Conservation (phyloP, 208 protist species). For the Crithidia sp. region DNA sequence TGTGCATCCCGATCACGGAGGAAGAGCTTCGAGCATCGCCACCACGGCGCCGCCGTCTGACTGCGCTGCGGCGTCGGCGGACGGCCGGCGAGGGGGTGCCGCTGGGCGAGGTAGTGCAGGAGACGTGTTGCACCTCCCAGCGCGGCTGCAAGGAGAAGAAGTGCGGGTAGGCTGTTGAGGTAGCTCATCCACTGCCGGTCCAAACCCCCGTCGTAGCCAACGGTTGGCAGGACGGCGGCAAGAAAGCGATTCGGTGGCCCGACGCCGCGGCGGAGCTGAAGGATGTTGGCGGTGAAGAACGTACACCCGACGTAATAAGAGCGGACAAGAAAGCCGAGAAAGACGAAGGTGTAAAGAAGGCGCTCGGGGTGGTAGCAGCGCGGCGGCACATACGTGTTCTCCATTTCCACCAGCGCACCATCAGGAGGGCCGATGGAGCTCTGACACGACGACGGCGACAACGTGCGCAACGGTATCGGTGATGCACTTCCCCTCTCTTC, state of each 20-base stretch:
- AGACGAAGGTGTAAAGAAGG: slow-evolving; percentile 9
- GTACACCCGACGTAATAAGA: slow-evolving; percentile 8
- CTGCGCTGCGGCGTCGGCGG: neutral
- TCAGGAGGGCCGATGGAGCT: neutral
- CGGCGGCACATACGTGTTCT: slow-evolving; percentile 11
- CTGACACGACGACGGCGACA: neutral
- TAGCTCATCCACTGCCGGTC: slow-evolving; percentile 38
- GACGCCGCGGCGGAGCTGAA: slow-evolving; percentile 5
- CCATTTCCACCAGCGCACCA: neutral
- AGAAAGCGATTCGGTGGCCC: slow-evolving; percentile 5
- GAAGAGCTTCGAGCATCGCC: neutral
- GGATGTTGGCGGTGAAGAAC: slow-evolving; percentile 12
- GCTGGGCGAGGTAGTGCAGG: neutral
- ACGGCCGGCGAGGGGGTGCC: neutral
- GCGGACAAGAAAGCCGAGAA: slow-evolving; percentile 18
- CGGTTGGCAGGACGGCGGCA: slow-evolving; percentile 7
- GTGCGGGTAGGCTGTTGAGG: slow-evolving; percentile 19
- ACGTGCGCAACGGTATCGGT: too few relatives aligned
- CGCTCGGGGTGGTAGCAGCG: slow-evolving; percentile 7
- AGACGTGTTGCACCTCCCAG: slow-evolving; percentile 15
- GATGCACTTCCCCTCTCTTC: too few relatives aligned
- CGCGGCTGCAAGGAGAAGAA: slow-evolving; percentile 16
- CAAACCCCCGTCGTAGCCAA: slow-evolving; percentile 23
- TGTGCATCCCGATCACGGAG: neutral
- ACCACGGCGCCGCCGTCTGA: neutral